Evolutionary conservation across 2,329 filamentous ascomycete genomes (phyloP).

Genomic region (Acrodontium crateriforme): DNA sequence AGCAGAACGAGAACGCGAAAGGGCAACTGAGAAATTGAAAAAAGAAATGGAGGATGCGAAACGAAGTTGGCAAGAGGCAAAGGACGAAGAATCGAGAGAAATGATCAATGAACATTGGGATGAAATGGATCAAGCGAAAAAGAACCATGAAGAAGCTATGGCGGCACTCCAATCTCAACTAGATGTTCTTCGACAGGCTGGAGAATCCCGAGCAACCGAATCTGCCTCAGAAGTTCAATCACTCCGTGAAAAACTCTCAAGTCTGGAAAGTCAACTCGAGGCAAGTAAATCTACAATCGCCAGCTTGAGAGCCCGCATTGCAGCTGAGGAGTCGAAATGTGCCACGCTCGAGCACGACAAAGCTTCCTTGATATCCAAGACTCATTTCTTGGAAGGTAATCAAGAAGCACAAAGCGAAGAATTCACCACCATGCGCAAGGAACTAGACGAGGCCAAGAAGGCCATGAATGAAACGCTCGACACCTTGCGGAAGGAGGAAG

Average conservation of each 20-base stretch:
- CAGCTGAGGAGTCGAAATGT: slow-evolving; percentile 35
- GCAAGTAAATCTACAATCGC: slow-evolving; percentile 47
- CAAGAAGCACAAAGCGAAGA: slow-evolving; percentile 78
- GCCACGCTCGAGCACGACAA: slow-evolving; percentile 60
- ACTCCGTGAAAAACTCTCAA: slow-evolving; percentile 14
- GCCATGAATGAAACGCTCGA: slow-evolving; percentile 57
- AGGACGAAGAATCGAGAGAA: slow-evolving; percentile 41
- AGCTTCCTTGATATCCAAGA: slow-evolving; percentile 63
- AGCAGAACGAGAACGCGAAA: slow-evolving; percentile 30
- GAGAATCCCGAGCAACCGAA: slow-evolving; percentile 41
- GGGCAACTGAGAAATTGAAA: slow-evolving; percentile 41
- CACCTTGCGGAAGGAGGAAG: slow-evolving; percentile 84
- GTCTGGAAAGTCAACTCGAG: slow-evolving; percentile 13
- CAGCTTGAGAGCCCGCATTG: slow-evolving; percentile 41
- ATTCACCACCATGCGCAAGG: slow-evolving; percentile 67
- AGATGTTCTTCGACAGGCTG: slow-evolving; percentile 36
- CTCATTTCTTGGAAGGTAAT: slow-evolving; percentile 80
- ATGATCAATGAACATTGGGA: slow-evolving; percentile 50
- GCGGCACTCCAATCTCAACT: slow-evolving; percentile 45
- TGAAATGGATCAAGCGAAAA: slow-evolving; percentile 50
- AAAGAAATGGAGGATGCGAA: slow-evolving; percentile 34
- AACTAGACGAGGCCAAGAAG: slow-evolving; percentile 63
- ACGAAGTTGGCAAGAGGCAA: slow-evolving; percentile 29
- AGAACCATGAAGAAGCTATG: slow-evolving; percentile 50
- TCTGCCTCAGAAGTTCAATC: slow-evolving; percentile 36